phyloP scores from a whole-genome alignment of 306 rosid species.

The Crataegus laevigata region DNA sequence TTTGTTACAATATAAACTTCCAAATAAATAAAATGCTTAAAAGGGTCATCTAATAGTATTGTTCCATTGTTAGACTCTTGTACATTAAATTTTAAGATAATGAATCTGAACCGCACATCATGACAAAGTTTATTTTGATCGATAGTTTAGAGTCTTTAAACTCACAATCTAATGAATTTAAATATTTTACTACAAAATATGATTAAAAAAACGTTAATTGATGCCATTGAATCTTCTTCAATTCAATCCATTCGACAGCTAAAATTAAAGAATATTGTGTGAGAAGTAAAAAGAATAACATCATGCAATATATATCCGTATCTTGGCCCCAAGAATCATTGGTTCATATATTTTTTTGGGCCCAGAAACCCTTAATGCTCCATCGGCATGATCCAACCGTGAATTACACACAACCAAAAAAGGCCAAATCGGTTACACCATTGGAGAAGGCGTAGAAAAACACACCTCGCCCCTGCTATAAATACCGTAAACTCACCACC shows the following conservation, averaged over 20 bases:
- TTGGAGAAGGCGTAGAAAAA: neutral
- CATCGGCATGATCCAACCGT: neutral
- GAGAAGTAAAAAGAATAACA: accelerated
- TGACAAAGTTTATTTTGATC: neutral
- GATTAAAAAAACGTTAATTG: too few species aligned
- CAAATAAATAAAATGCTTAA: neutral
- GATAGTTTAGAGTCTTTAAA: too few species aligned
- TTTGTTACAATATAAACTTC: neutral
- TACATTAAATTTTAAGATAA: neutral
- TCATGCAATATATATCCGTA: neutral
- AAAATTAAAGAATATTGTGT: too few species aligned
- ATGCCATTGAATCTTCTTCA: too few species aligned
- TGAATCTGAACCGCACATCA: neutral
- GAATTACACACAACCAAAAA: constrained; percentile 5
- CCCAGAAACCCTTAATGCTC: neutral
- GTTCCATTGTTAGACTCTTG: neutral
- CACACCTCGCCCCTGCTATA: constrained; percentile 24
- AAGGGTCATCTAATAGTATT: neutral
- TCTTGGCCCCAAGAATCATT: neutral
- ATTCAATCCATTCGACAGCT: accelerated
- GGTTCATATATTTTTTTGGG: neutral
- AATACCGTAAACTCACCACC: constrained; percentile 22
- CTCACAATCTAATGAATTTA: neutral
- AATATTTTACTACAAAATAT: neutral
- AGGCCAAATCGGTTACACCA: constrained; percentile 39